Evolutionary conservation across 495 filamentous ascomycete species (phyloP).

Genomic region (Talaromyces proteolyticus): DNA sequence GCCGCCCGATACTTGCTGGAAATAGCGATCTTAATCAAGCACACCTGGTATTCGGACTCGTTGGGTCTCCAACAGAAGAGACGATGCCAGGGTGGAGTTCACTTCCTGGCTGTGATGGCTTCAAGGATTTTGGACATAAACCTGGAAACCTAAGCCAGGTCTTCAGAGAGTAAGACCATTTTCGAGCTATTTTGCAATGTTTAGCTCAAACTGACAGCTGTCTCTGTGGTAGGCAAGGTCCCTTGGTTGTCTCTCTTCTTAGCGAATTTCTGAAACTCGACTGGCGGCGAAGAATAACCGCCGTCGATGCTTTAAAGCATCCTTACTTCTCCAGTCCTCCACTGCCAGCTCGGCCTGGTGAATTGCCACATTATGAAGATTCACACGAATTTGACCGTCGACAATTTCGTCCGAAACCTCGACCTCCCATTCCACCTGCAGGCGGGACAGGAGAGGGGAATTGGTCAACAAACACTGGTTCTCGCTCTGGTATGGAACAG

Average conservation of each 20-base stretch:
- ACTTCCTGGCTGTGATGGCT: conserved; percentile 73
- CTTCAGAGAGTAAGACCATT: conserved; percentile 59
- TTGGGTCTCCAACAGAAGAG: conserved; percentile 83
- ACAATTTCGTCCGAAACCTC: conserved; percentile 72
- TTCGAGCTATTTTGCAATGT: background rate
- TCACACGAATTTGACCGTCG: conserved; percentile 93
- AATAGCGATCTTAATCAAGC: conserved; percentile 86
- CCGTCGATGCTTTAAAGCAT: conserved; percentile 89
- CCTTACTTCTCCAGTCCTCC: conserved; percentile 81
- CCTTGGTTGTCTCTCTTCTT: conserved; percentile 70
- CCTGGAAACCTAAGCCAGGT: conserved; percentile 60
- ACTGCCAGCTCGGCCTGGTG: conserved; percentile 70
- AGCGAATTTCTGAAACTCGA: conserved; percentile 81
- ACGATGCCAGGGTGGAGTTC: conserved; percentile 89
- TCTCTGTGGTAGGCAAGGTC: conserved; percentile 32
- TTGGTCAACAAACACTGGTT: conserved; percentile 33
- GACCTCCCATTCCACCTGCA: conserved; percentile 86
- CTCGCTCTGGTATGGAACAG: conserved; percentile 20
- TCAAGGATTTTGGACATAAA: conserved; percentile 58
- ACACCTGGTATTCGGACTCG: conserved; percentile 86
- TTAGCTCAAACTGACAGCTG: background rate
- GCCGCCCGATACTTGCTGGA: conserved; percentile 87
- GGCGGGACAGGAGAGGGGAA: conserved; percentile 75
- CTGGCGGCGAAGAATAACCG: conserved; percentile 83
- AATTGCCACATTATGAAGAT: conserved; percentile 84